Evolutionary conservation across 306 rosid species (phyloP), one percentile per base, ranked within the genome.

Genomic region (Neltuma alba): DNA sequence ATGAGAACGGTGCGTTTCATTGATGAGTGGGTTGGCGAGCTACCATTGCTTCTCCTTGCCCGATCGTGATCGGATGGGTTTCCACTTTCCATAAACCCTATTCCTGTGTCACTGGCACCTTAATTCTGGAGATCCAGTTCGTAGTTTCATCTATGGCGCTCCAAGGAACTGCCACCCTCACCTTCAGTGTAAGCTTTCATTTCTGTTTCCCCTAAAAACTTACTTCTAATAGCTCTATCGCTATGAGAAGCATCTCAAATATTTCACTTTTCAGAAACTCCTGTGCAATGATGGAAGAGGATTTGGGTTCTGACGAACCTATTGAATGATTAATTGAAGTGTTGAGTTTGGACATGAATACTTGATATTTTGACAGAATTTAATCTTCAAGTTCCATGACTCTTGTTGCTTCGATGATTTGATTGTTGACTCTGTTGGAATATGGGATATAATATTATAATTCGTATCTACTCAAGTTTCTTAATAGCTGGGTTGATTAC

Each of bases 111-210:
- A 0, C 62, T 75, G 7, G 27, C 14, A 8, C 61, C 55, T 77
- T 50, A 9, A 62, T 61, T 76, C 54, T 62, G 60, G 81, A 40
- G 55, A 42, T 42, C 36, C 50, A 54, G 37, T 44, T 44, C 57
- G 21, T 15, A 66, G 60, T 34, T 37, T 65, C 66, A 76, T 27
- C 70, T 28, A 86, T 86, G 89, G 87, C 79, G 64, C 85, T 80
- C 57, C 76, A 15, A 20, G 89, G 83, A 83, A 74, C 85, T 25
- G 37, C 70, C 4, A 8, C 58, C 4, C 70, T 83, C 55, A 73
- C 86, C 40, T 70, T 80, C 74, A 69, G 75, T 74, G 89, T 86
- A 57, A 80, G 87, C 42, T 67, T 2, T 76, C 9, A 5, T 80
- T 42, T 52, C 14, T 83, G 48, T 16, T 33, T 12, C n/a, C 25